phyloP scores from a whole-genome alignment of 805 yeast species.

The Yamadazyma takamatsuzukensis region DNA sequence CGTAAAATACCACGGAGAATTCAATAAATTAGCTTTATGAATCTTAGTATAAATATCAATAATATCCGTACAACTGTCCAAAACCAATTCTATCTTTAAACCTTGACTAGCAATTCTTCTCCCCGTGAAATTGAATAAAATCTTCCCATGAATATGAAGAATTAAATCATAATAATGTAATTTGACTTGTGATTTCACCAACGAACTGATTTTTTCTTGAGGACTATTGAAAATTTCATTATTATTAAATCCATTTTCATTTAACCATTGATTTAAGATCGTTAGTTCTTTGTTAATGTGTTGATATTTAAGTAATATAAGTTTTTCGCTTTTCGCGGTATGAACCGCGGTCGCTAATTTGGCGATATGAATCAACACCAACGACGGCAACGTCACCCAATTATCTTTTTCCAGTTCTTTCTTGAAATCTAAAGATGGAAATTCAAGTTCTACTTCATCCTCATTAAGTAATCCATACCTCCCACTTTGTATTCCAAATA shows the following conservation, averaged over 20 bases:
- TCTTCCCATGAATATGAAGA: constrained; percentile 33
- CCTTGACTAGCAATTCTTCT: constrained; percentile 24
- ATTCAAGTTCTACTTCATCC: constrained; percentile 34
- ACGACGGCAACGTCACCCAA: constrained; percentile 47
- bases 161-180: constrained; percentile 38
- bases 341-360: constrained; percentile 35
- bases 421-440: constrained; percentile 27
- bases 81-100: constrained; percentile 25
- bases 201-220: constrained; percentile 12
- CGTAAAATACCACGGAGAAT: constrained; percentile 52
- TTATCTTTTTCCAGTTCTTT: constrained; percentile 35
- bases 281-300: constrained; percentile 30
- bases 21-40: constrained; percentile 23
- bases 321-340: constrained; percentile 22
- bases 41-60: constrained; percentile 27
- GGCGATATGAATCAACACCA: constrained; percentile 44
- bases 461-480: constrained; percentile 34
- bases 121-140: constrained; percentile 31
- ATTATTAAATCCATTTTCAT: constrained; percentile 30
- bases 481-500: constrained; percentile 52
- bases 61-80: constrained; percentile 27
- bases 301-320: constrained; percentile 23
- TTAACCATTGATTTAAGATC: constrained; percentile 29
- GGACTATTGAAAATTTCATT: constrained; percentile 16
- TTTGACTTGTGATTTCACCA: constrained; percentile 33